phyloP scores from a whole-genome alignment of 2,329 filamentous ascomycete genomes.

The Paecilomyces sp. region DNA sequence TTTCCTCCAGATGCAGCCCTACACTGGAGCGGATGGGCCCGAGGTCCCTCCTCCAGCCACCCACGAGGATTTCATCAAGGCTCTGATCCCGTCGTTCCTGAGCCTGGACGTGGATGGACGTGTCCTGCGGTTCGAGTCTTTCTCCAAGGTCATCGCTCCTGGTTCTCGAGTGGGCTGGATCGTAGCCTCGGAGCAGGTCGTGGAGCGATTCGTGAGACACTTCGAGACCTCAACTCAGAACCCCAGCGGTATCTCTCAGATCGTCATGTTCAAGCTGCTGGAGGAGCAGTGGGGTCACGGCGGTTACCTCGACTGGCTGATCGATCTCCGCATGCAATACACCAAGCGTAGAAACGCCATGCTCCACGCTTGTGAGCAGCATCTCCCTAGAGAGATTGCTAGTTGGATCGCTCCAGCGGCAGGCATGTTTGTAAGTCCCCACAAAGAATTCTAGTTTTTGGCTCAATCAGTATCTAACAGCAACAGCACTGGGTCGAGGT shows the following conservation, averaged over 20 bases:
- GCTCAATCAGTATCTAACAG: conserved; percentile 3
- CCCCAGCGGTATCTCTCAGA: conserved; percentile 75
- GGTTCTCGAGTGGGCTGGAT: conserved; percentile 83
- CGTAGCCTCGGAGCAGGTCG: conserved; percentile 74
- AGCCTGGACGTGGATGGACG: conserved; percentile 80
- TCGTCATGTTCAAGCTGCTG: conserved; percentile 78
- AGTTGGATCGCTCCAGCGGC: conserved; percentile 71
- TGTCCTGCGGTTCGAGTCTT: conserved; percentile 84
- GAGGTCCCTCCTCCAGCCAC: conserved; percentile 50
- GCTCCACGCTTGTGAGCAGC: conserved; percentile 67
- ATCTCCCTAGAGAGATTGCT: conserved; percentile 64
- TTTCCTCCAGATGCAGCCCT: conserved; percentile 78
- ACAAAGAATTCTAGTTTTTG: background rate
- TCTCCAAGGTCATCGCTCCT: conserved; percentile 84
- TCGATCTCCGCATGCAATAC: conserved; percentile 73
- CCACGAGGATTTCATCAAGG: conserved; percentile 65
- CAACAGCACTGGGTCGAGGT: conserved; percentile 42
- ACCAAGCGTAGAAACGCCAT: conserved; percentile 71
- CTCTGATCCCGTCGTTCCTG: conserved; percentile 67
- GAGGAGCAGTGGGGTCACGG: conserved; percentile 92
- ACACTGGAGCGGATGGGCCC: conserved; percentile 49
- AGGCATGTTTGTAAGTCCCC: conserved; percentile 81
- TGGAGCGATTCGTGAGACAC: conserved; percentile 75
- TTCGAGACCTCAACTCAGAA: conserved; percentile 80
- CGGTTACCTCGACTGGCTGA: conserved; percentile 84